Evolutionary conservation across 2,329 filamentous ascomycete species (phyloP), one percentile per base, ranked within the genome.

Genomic region (Sarocladium brachiariae): DNA sequence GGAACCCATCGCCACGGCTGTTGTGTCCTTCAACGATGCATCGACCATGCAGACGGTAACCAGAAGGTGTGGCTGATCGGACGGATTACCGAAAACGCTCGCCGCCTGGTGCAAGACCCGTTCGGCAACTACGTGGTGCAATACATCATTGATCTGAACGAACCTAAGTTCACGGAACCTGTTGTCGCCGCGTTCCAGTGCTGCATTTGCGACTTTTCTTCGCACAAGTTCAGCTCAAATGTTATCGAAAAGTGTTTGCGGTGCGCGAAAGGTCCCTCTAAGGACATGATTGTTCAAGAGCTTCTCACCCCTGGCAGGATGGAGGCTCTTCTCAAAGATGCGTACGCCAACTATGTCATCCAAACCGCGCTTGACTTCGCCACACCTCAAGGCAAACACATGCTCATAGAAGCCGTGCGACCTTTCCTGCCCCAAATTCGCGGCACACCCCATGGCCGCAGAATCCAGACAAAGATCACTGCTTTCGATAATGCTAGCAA

Each of bases 91-190:
- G 77, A 84, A 50, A 86, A 96, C 64, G 89, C 91, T n/a, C 87
- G 89, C 57, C 76, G 85, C 33, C 81, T 99, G 10, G 90, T 99
- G 18, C 90, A 96, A 66, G 93, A 99, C 66, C 92, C 93, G 0
- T 99, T 96, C 59, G 93, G 93, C 63, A 99, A 99, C 70, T 99
- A 99, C 58, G 93, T 99, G 48, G 87, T 99, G 48, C 93, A 99
- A 71, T 99, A 99, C 72, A 97, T 99, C 63, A 83, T 99, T 58
- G 93, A 97, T 64, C 79, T 97, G 50, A 90, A 90, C 57, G 90
- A 99, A 63, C 77, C 86, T 11, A 76, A 75, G 58, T 96, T 96
- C 70, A 96, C 92, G 1, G 87, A 93, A 61, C 92, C 92, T 3
- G 76, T 99, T 35, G 93, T 95, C 54, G 74, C 78, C 50, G 85